Evolutionary conservation across 805 yeast species (phyloP).

Genomic region (Barnettozyma vustinii): DNA sequence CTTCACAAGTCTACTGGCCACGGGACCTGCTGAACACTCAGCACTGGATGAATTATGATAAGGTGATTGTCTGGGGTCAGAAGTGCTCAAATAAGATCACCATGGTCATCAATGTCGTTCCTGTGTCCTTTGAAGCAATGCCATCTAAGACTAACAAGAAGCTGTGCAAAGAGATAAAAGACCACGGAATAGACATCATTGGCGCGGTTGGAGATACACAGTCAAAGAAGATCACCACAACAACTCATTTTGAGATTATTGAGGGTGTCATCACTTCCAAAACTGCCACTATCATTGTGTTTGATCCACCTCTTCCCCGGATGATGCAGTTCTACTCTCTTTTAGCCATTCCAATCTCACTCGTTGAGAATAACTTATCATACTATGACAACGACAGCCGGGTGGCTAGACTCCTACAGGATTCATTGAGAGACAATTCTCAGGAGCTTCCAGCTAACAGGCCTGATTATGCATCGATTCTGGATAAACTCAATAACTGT

Average conservation of each 20-base stretch:
- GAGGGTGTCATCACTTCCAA: slow-evolving; percentile 1
- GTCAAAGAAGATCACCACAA: no score
- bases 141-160: background rate
- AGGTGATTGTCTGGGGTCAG: slow-evolving; percentile 13
- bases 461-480: background rate
- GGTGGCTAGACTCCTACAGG: background rate
- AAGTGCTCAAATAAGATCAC: background rate
- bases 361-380: slow-evolving; percentile 25
- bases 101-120: slow-evolving; percentile 1
- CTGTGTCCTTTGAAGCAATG: background rate
- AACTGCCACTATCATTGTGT: slow-evolving; percentile 39
- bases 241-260: background rate
- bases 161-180: background rate
- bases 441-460: no score
- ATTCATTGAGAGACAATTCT: background rate
- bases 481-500: slow-evolving; percentile 18
- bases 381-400: background rate
- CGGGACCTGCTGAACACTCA: slow-evolving; percentile 22
- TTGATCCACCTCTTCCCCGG: slow-evolving; percentile 64
- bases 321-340: slow-evolving; percentile 74
- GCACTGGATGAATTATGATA: slow-evolving; percentile 5
- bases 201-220: background rate
- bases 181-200: background rate
- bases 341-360: slow-evolving; percentile 63
- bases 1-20: slow-evolving; percentile 30